Evolutionary conservation across 805 yeast genomes (phyloP).

Genomic region (Saccharomycopsis fermentans): DNA sequence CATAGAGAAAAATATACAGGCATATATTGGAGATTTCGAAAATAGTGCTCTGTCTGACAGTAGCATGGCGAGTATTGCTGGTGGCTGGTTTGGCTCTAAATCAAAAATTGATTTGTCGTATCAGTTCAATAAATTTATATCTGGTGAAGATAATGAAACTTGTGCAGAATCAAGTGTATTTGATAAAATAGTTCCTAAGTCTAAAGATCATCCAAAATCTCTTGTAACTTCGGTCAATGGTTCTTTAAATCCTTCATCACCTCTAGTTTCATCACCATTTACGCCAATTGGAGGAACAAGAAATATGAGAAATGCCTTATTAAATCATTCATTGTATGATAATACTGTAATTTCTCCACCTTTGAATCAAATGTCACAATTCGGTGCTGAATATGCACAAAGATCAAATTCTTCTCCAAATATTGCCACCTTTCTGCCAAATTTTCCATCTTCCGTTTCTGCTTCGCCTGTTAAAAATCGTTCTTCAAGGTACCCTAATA

Average conservation of each 20-base stretch:
- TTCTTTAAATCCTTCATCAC: not conserved
- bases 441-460: not conserved
- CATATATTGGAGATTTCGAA: constrained; percentile 10
- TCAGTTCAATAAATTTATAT: constrained; percentile 17
- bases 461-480: not conserved
- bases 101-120: constrained; percentile 15
- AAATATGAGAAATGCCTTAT: constrained; percentile 3
- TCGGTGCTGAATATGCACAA: not conserved
- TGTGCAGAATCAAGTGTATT: constrained; percentile 8
- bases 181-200: constrained; percentile 12
- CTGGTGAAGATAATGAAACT: constrained; percentile 16
- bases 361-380: not conserved
- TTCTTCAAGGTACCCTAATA: not conserved
- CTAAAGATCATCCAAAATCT: constrained; percentile 1
- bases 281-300: constrained; percentile 15
- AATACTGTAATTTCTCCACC: not conserved
- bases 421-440: not conserved
- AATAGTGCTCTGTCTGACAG: constrained; percentile 5
- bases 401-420: constrained; percentile 5
- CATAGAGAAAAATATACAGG: not conserved
- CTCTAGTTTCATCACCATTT: constrained; percentile 8
- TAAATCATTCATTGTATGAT: not conserved
- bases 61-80: not conserved
- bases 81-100: constrained; percentile 16
- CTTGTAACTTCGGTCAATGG: not conserved